phyloP scores from a whole-genome alignment of 129 eudicot genomes.

The Pittosporum tobira region DNA sequence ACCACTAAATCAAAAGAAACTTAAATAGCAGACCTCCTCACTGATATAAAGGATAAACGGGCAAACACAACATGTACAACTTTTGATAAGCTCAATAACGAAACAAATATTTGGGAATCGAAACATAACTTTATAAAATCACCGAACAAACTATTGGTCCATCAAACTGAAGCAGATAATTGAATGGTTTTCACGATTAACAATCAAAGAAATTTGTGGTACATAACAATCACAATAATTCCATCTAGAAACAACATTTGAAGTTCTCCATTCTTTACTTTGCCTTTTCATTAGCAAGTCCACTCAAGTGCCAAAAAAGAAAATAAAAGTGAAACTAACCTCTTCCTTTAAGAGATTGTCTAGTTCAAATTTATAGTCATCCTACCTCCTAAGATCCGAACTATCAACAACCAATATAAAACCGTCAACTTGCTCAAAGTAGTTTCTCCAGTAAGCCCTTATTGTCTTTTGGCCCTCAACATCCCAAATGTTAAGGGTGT shows the following conservation, averaged over 20 bases:
- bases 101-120: background rate
- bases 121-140: background rate
- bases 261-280: background rate
- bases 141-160: background rate
- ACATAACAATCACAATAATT: too few relatives aligned
- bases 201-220: too few relatives aligned
- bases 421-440: constrained; percentile 97
- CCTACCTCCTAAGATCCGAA: constrained; percentile 85
- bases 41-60: background rate
- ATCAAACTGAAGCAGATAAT: too few relatives aligned
- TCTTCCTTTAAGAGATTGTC: constrained; percentile 92
- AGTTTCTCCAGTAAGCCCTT: constrained; percentile 96
- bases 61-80: background rate
- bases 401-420: constrained; percentile 97
- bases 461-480: constrained; percentile 96
- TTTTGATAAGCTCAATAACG: background rate
- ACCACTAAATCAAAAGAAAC: background rate
- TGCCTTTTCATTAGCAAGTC: background rate
- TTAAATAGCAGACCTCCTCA: background rate
- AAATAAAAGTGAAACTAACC: constrained; percentile 29
- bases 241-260: background rate
- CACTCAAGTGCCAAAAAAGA: background rate
- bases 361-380: constrained; percentile 78
- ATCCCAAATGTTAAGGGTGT: constrained; percentile 93
- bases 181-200: too few relatives aligned